Percentiles rank a stretch among this genome's conserved stretches.
Conservation (phyloP, 352 stramenopile species). For the Halophytophthora polymorphica region DNA sequence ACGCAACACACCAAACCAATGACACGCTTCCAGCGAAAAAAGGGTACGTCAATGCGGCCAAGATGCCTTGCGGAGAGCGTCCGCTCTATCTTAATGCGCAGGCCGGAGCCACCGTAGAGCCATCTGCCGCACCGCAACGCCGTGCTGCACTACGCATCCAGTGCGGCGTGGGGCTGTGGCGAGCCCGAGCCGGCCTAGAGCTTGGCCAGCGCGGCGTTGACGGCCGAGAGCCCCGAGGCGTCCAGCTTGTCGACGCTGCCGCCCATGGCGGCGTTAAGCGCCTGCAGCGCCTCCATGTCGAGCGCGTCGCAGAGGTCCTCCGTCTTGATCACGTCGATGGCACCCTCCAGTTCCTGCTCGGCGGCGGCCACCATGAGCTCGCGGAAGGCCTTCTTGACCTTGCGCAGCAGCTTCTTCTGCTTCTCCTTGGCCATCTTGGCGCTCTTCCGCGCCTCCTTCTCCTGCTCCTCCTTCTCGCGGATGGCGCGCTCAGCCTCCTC, state of each 20-base stretch:
- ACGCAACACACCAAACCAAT: too few relatives aligned
- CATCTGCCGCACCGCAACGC: too few relatives aligned
- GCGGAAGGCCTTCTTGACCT: constrained; percentile 84
- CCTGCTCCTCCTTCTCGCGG: constrained; percentile 56
- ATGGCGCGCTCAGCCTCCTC: constrained; percentile 50
- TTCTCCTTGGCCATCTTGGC: constrained; percentile 80
- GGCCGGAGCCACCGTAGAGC: too few relatives aligned
- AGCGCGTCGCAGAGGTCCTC: constrained; percentile 72
- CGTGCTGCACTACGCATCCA: too few relatives aligned
- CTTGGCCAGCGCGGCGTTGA: constrained; percentile 47
- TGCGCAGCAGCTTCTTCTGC: constrained; percentile 82
- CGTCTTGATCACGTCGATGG: constrained; percentile 70
- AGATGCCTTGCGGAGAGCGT: too few relatives aligned
- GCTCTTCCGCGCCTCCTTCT: constrained; percentile 68
- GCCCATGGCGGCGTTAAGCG: constrained; percentile 59
- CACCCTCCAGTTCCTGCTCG: constrained; percentile 53
- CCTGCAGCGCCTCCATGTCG: constrained; percentile 68
- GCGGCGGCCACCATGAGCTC: constrained; percentile 65
- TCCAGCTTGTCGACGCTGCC: constrained; percentile 50
- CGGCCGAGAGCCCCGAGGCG: constrained; percentile 46
- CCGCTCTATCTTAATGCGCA: too few relatives aligned
- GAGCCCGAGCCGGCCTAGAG: constrained; percentile 20
- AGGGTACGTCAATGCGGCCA: too few relatives aligned
- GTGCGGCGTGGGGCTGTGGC: too few relatives aligned
- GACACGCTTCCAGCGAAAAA: too few relatives aligned